Percentiles rank a stretch among this genome's conserved stretches.
phyloP scores from a whole-genome alignment of 2,329 filamentous ascomycete species.

The Epichloe elymi region DNA sequence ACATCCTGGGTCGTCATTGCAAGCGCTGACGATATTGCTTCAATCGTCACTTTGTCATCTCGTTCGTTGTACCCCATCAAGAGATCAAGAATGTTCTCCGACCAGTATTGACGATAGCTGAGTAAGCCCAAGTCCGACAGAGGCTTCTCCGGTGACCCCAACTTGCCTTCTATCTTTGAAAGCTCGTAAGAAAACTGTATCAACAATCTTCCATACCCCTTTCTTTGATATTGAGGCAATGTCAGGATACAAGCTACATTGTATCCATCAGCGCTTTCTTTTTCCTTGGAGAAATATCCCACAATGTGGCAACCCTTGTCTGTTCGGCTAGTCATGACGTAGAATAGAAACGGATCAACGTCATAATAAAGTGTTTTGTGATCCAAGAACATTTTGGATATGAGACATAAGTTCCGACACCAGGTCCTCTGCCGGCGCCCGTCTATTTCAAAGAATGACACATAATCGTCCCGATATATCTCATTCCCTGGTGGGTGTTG shows the following conservation, averaged over 20 bases:
- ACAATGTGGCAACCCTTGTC: slow-evolving; percentile 88
- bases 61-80: slow-evolving; percentile 60
- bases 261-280: slow-evolving; percentile 92
- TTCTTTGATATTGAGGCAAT: slow-evolving; percentile 87
- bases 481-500: slow-evolving; percentile 94
- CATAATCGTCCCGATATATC: slow-evolving; percentile 87
- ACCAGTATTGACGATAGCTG: slow-evolving; percentile 96
- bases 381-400: slow-evolving; percentile 93
- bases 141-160: slow-evolving; percentile 93
- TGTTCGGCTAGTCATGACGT: slow-evolving; percentile 86
- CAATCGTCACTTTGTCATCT: slow-evolving; percentile 67
- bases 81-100: slow-evolving; percentile 81
- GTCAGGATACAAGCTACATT: slow-evolving; percentile 98
- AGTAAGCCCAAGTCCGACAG: slow-evolving; percentile 85
- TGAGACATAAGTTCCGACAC: slow-evolving; percentile 87
- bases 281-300: slow-evolving; percentile 98
- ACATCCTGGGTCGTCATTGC: slow-evolving; percentile 98
- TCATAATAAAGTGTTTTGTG: slow-evolving; percentile 99
- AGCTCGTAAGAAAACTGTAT: slow-evolving; percentile 98
- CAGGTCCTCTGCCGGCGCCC: slow-evolving; percentile 87
- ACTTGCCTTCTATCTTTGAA: slow-evolving; percentile 85
- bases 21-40: slow-evolving; percentile 63
- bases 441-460: slow-evolving; percentile 96
- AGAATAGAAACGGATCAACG: slow-evolving; percentile 97
- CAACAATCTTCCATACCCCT: slow-evolving; percentile 81